Conservation (phyloP, 768 basidiomycete genomes). For the Tubosaeta brunneosetosa region DNA sequence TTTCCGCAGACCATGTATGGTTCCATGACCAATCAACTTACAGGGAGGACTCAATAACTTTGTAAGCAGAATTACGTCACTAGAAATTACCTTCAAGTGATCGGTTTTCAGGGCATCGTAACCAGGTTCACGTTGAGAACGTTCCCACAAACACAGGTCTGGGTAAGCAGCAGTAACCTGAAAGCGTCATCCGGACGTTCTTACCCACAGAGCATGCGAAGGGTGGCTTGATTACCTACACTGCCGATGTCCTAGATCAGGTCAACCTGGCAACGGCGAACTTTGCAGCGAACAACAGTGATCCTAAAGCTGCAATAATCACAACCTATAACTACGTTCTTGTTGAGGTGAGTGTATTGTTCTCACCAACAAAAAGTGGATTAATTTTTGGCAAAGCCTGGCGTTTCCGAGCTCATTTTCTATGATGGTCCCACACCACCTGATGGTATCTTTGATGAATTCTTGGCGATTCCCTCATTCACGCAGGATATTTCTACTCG, state of each 20-base stretch:
- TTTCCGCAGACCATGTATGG: no score
- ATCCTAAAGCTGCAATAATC: conserved; percentile 34
- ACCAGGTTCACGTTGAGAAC: no score
- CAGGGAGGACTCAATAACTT: no score
- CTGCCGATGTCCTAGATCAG: conserved; percentile 3
- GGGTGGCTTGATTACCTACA: conserved; percentile 45
- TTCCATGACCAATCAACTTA: no score
- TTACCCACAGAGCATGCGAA: conserved; percentile 14
- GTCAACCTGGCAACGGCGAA: conserved; percentile 17
- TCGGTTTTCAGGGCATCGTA: no score
- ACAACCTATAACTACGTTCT: conserved; percentile 35
- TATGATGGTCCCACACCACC: conserved; percentile 41
- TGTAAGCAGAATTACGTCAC: no score
- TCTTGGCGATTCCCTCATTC: conserved; percentile 18
- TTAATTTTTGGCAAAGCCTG: background rate
- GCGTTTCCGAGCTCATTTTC: conserved; percentile 37
- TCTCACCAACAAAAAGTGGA: background rate
- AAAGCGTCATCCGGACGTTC: background rate
- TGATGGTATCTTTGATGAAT: conserved; percentile 14
- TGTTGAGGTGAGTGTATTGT: background rate
- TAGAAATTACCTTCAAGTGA: no score
- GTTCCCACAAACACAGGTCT: conserved; percentile 52
- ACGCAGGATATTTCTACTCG: conserved; percentile 4
- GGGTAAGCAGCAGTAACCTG: conserved; percentile 39
- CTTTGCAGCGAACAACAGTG: conserved; percentile 16